Base-by-base conservation (phyloP, 768 basidiomycete species). In the Auriscalpium vulgare region DNA sequence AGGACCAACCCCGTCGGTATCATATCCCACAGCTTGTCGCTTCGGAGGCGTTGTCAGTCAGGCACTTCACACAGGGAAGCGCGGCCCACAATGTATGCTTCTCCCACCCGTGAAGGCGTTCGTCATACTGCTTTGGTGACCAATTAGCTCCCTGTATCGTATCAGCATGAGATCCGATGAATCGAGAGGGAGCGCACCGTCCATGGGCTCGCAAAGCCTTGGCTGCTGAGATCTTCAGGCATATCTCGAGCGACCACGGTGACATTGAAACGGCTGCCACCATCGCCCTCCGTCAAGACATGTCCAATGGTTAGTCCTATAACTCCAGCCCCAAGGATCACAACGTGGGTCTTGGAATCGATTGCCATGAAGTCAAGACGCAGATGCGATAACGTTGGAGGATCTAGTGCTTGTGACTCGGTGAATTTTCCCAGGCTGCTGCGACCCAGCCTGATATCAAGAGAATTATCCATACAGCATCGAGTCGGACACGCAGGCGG, bases 141-240 rank as follows among this genome's bases (percentile, higher is more conserved):
- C 78, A 79, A 56, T 74, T 72, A 37, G 76, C 78, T 23, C 77
- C 77, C 77, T 78, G 54, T 5, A 35, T 8, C 13, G 19, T 16
- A 17, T 34, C 23, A 45, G 29, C 37, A 47, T 35, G 19, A 23
- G 10, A 10, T 16, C 14, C 17, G 21, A 46, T 29, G 23, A 43
- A n/a, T 14, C 44, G 1, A 43, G 34, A 14, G 17, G 47, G 21
- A 21, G 65, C 73, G 52, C 55, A 77, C 77, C 56, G 79, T 77
- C 66, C 78, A 79, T n/a, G 79, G 79, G 53, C 75, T 78, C 9
- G 78, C 70, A 67, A 75, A 79, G 4, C 69, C 74, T 51, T 76
- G 75, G 4, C 76, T 78, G 47, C 68, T 68, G 19, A 69, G 55
- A 57, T 73, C 72, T 14, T 70, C 69, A 0, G 74, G 74, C 64